Base-by-base conservation (phyloP, 257 asterid species). In the Ophiorrhiza pumila region DNA sequence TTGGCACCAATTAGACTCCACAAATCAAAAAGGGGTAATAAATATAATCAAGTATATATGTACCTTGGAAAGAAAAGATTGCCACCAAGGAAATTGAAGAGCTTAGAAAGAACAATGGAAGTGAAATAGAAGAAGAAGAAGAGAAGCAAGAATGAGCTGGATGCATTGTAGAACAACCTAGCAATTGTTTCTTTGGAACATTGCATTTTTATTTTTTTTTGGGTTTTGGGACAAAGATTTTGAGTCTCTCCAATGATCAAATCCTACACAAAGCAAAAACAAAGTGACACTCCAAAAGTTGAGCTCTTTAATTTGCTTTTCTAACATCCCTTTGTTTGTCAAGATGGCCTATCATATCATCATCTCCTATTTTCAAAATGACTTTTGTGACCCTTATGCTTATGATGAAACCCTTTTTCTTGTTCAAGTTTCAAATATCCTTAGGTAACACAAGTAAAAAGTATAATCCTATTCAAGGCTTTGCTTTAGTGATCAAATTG, bases 21-120 rank as follows among this genome's bases (percentile, higher is more conserved):
- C 43, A 23, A 6, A 29, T 13, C 34, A 29, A 41, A 46, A 23
- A 23, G 12, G 22, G 29, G 39, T 23, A 45, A 20, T 52, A n/a
- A 17, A 34, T 12, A 2, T 45, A 15, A 18, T 7, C 17, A 53
- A 12, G n/a, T 70, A 11, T 5, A 13, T 1, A 76, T 20, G 15
- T 63, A 91, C 98, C 97, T 91, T 72, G 77, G 88, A 83, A 82
- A 79, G 71, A 89, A 88, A 7, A 90, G 90, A 71, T 86, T 86
- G 78, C 90, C 98, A 46, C 97, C 98, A 61, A 91, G 80, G 79
- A 89, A 86, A 74, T 72, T 71, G 87, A 93, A 88, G 71, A 89
- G 53, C 67, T 83, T 85, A 68, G 88, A 80, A 62, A 93, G 93
- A 20, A 87, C 82, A 73, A 91, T 84, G 85, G 95, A 91, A 70